phyloP scores from a whole-genome alignment of 768 basidiomycete species.

The Boletus vermiculosoides region DNA sequence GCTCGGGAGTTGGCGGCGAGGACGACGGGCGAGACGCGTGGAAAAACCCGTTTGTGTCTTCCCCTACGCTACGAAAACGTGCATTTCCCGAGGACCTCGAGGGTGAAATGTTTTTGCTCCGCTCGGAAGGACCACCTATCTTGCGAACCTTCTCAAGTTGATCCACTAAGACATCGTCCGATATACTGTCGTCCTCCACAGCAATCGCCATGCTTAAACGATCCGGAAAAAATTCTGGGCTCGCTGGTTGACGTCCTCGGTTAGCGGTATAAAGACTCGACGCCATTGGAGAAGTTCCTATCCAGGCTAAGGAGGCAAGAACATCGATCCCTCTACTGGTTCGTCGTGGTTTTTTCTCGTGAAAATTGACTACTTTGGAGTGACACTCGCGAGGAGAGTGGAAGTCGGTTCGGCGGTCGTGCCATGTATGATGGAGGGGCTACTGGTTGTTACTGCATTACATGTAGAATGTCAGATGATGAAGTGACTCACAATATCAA shows the following conservation, averaged over 20 bases:
- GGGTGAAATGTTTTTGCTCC: not conserved
- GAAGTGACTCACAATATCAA: slow-evolving; percentile 26
- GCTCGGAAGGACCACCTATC: slow-evolving; percentile 9
- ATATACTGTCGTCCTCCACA: slow-evolving; percentile 48
- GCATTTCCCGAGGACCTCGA: not conserved
- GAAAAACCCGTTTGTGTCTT: not conserved
- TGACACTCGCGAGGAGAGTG: not conserved
- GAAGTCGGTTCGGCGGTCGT: slow-evolving; percentile 25
- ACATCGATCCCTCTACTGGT: slow-evolving; percentile 23
- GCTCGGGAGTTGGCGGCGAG: not conserved
- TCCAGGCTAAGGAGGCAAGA: slow-evolving; percentile 36
- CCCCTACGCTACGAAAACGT: not conserved
- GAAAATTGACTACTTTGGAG: not conserved
- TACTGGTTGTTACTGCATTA: slow-evolving; percentile 17
- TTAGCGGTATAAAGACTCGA: not conserved
- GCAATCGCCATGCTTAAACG: slow-evolving; percentile 41
- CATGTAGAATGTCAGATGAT: not conserved
- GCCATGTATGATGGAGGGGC: slow-evolving; percentile 33
- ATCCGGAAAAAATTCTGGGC: slow-evolving; percentile 1
- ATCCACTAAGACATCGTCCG: slow-evolving; percentile 50
- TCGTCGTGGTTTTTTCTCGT: slow-evolving; percentile 4
- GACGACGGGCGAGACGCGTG: not conserved
- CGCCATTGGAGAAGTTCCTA: slow-evolving; percentile 15
- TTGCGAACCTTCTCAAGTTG: slow-evolving; percentile 45
- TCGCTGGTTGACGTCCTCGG: not conserved